Evolutionary conservation across 1,139 yeast genomes (phyloP).

Genomic region (Pneumocystis oryctolagi): DNA sequence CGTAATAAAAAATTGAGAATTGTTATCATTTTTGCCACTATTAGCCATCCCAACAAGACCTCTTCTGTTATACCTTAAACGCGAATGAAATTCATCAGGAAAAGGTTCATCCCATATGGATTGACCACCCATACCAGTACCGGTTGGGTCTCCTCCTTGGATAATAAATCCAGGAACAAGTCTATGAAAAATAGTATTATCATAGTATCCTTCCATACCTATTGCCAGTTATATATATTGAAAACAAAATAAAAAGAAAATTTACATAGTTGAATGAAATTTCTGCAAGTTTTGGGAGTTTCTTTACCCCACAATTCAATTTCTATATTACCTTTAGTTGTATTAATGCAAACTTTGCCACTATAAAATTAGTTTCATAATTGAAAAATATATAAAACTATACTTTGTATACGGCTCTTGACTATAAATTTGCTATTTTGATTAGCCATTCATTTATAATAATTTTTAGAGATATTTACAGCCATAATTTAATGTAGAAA

Average conservation of each 20-base stretch:
- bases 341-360: slow-evolving; percentile 34
- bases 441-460: not conserved
- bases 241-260: not conserved
- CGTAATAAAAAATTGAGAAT: slow-evolving; percentile 41
- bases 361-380: slow-evolving; percentile 1
- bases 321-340: slow-evolving; percentile 47
- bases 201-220: slow-evolving; percentile 27
- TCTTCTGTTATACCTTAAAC: slow-evolving; percentile 39
- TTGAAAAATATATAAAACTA: not conserved
- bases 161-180: slow-evolving; percentile 29
- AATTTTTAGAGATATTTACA: not conserved
- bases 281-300: slow-evolving; percentile 37
- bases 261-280: slow-evolving; percentile 37
- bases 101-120: slow-evolving; percentile 22
- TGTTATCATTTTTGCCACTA: slow-evolving; percentile 26
- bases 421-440: not conserved
- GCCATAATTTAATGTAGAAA: not conserved
- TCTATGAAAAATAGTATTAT: slow-evolving; percentile 31
- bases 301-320: slow-evolving; percentile 63
- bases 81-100: slow-evolving; percentile 38
- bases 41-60: slow-evolving; percentile 45
- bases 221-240: not conserved
- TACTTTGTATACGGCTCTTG: not conserved
- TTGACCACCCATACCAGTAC: slow-evolving; percentile 24
- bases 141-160: slow-evolving; percentile 29